These are phyloP conservation scores for Cornus controversa DNA, from an alignment of 148 eudicot species.

Conservation along the genomic window DNA sequence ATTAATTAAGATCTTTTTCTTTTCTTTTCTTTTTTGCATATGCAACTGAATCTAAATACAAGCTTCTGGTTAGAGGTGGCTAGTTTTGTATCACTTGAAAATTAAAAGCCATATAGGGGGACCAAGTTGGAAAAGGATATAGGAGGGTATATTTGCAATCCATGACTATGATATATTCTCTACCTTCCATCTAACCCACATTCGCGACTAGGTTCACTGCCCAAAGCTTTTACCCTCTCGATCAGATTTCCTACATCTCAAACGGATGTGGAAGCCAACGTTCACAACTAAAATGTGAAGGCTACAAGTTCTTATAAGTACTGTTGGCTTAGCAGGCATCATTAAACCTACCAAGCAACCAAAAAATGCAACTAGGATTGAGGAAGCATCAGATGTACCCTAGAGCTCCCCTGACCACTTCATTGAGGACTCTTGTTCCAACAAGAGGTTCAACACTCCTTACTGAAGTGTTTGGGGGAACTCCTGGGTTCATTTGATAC, in stretches of 20 bases:
- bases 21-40: too few relatives aligned
- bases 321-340: background rate
- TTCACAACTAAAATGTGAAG: too few relatives aligned
- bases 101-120: background rate
- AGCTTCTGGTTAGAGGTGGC: background rate
- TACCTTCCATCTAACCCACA: slow-evolving; percentile 10
- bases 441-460: background rate
- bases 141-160: background rate
- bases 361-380: background rate
- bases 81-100: background rate
- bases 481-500: slow-evolving; percentile 8
- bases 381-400: slow-evolving; percentile 5
- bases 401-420: slow-evolving; percentile 9
- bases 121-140: background rate
- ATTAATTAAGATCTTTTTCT: too few relatives aligned
- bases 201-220: slow-evolving; percentile 20
- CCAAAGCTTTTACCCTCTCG: background rate
- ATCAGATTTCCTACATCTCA: background rate
- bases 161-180: background rate
- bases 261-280: too few relatives aligned
- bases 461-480: slow-evolving; percentile 18
- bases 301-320: background rate
- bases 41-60: too few relatives aligned
- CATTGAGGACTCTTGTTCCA: background rate
- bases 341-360: background rate